Percentiles rank a stretch among this genome's conserved stretches.
phyloP scores from a whole-genome alignment of 495 filamentous ascomycete species.

The Daldinia bambusicola region DNA sequence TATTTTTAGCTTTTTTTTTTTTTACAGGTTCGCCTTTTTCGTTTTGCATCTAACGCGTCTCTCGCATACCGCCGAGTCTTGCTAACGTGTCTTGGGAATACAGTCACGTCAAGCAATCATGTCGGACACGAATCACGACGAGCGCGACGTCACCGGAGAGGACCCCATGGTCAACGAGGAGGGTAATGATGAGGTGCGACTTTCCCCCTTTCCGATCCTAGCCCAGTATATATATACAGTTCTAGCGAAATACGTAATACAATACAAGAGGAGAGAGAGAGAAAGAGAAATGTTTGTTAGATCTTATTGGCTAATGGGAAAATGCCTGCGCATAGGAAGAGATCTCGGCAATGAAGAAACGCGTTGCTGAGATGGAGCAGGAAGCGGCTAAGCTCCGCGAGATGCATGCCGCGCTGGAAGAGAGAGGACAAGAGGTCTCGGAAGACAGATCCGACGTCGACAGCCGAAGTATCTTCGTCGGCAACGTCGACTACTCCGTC shows the following conservation, averaged over 20 bases:
- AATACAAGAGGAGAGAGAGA: constrained; percentile 5
- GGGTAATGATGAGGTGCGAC: constrained; percentile 58
- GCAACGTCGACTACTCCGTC: constrained; percentile 98
- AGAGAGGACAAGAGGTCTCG: constrained; percentile 79
- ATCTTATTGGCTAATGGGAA: constrained; percentile 35
- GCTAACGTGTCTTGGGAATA: constrained; percentile 15
- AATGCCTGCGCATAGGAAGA: constrained; percentile 67
- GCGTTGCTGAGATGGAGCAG: constrained; percentile 99
- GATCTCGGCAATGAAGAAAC: constrained; percentile 96
- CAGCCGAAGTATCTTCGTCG: constrained; percentile 95
- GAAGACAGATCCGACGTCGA: constrained; percentile 98
- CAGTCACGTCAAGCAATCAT: constrained; percentile 34
- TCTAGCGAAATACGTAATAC: constrained; percentile 2
- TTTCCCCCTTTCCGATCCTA: constrained; percentile 1
- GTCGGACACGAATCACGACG: constrained; percentile 44
- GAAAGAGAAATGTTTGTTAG: background rate
- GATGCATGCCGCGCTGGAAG: constrained; percentile 92
- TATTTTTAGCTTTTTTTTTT: background rate
- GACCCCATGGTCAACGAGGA: constrained; percentile 54
- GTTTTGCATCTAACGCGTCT: background rate
- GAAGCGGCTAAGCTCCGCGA: constrained; percentile 95
- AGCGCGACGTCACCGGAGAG: constrained; percentile 45
- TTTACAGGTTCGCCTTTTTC: constrained; percentile 7
- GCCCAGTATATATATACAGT: background rate
- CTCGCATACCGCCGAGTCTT: background rate